Base-by-base conservation (phyloP, 2,329 filamentous ascomycete species). In the Venturiaceae sp. region DNA sequence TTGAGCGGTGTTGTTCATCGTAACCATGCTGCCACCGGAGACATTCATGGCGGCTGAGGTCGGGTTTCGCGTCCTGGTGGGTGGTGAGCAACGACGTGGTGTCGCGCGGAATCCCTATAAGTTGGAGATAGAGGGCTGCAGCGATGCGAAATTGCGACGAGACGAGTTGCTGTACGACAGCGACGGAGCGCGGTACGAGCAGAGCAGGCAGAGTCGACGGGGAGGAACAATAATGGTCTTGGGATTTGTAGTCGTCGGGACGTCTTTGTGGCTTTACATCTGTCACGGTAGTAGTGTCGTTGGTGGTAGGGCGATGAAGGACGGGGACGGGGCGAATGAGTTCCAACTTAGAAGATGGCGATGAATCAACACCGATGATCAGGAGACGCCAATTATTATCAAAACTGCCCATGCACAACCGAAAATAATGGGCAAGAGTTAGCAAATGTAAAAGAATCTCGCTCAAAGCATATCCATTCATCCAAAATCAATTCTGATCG, bases 11-110 rank as follows among this genome's bases (percentile, higher is more conserved):
- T 50, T 50, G 69, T 80, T 83, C 83, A 90, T 88, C 68, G 73
- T 75, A 68, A 80, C 80, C 84, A 90, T 88, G 68, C 82, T 78
- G 66, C 80, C 75, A 82, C 85, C 71, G 72, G 77, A 77, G 82
- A 85, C 75, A 69, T 78, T 80, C 79, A 81, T 81, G 66, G 44
- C 44, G 44, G 21, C 44, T 50, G 23, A 50, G 44, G 13, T 66
- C 68, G 66, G 19, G 23, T 30, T n/a, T 4, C 44, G 44, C 44
- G 44, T 50, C 13, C 44, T 26, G 14, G 26, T 28, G 46, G 23
- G n/a, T 7, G 46, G 46, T 28, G 46, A 26, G 19, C 46, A 21
- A 16, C n/a, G 46, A 52, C 16, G 46, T 33, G 52, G 32, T 33
- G 52, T 14, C 32, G 32, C 32, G 52, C 19, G 36, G 19, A 39